phyloP scores from a whole-genome alignment of 2,329 filamentous ascomycete species.

The Cladophialophora exuberans region DNA sequence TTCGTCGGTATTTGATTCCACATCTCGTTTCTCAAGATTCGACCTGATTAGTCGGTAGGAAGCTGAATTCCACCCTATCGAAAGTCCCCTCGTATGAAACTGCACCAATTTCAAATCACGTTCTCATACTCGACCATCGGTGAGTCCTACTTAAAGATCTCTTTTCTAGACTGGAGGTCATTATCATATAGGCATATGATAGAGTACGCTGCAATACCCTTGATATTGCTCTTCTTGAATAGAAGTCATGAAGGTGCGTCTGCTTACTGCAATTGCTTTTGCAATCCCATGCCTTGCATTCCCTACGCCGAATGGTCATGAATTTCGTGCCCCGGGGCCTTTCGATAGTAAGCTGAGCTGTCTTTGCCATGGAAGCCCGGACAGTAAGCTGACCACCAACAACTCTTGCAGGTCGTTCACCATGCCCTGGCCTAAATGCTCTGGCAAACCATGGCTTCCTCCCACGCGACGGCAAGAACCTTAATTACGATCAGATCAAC shows the following conservation, averaged over 20 bases:
- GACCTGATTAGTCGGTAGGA: background rate
- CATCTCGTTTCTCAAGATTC: background rate
- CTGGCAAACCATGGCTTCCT: conserved; percentile 47
- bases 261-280: background rate
- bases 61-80: too few species aligned
- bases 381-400: background rate
- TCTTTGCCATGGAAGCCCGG: background rate
- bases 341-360: background rate
- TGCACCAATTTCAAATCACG: too few species aligned
- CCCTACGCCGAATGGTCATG: background rate
- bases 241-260: background rate
- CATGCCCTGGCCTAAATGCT: conserved; percentile 46
- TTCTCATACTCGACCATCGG: background rate
- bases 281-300: background rate
- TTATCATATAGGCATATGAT: background rate
- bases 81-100: background rate
- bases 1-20: background rate
- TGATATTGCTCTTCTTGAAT: background rate
- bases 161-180: background rate
- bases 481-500: conserved; percentile 4
- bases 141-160: background rate
- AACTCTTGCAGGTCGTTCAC: conserved; percentile 15
- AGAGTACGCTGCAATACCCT: background rate
- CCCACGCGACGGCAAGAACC: conserved; percentile 40
- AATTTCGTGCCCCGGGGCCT: background rate